phyloP scores from a whole-genome alignment of 176 grass and related monocot genomes.

The Juncus effusus region DNA sequence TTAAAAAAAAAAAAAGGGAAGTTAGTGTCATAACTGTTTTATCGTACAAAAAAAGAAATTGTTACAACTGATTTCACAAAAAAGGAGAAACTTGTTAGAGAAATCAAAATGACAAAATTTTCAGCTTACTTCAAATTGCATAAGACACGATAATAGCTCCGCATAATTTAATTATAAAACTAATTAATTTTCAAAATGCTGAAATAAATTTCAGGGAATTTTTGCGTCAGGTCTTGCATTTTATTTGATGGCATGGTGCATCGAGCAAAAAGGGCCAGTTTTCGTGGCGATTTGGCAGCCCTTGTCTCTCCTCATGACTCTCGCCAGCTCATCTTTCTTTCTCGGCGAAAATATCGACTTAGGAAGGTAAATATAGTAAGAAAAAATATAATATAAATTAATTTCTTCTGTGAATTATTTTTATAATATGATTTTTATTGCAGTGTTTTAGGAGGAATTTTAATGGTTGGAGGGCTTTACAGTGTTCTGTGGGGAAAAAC shows the following conservation, averaged over 20 bases:
- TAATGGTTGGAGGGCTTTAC: slow-evolving; percentile 28
- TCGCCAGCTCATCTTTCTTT: slow-evolving; percentile 54
- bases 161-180: not conserved
- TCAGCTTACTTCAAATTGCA: not conserved
- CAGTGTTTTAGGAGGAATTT: slow-evolving; percentile 24
- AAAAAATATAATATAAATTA: too few species aligned
- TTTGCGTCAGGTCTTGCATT: slow-evolving; percentile 45
- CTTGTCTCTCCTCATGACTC: slow-evolving; percentile 48
- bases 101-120: not conserved
- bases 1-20: too few species aligned
- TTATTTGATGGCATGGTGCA: slow-evolving; percentile 72
- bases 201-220: slow-evolving; percentile 30
- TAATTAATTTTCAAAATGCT: not conserved
- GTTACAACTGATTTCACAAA: too few species aligned
- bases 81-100: not conserved
- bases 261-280: slow-evolving; percentile 51
- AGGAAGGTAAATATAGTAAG: slow-evolving; percentile 36
- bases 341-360: slow-evolving; percentile 48
- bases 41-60: too few species aligned
- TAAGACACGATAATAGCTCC: not conserved
- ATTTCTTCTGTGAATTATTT: too few species aligned
- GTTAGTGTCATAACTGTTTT: too few species aligned
- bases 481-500: slow-evolving; percentile 22
- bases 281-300: slow-evolving; percentile 62
- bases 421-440: not conserved